phyloP scores from a whole-genome alignment of 1,139 yeast species.

The Candida gigantensis region DNA sequence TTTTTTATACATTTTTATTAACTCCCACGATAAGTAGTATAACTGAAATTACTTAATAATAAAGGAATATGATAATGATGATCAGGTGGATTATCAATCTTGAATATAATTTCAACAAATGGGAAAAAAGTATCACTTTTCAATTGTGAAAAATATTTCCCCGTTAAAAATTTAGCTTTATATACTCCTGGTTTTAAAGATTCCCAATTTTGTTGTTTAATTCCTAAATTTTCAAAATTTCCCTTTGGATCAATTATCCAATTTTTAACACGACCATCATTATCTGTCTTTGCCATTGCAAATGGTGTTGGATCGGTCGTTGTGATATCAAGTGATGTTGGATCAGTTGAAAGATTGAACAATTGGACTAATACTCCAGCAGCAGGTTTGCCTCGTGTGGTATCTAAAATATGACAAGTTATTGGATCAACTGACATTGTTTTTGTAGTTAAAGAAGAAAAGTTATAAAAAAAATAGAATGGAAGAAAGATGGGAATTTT shows the following conservation, averaged over 20 bases:
- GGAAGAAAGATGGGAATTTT: no score
- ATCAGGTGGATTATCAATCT: constrained; percentile 65
- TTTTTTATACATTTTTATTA: constrained; percentile 18
- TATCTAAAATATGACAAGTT: constrained; percentile 86
- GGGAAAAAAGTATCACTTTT: constrained; percentile 69
- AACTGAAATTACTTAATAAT: constrained; percentile 77
- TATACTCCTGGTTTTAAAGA: constrained; percentile 59
- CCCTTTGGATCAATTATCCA: constrained; percentile 59
- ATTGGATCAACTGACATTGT: constrained; percentile 51
- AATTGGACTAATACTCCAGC: constrained; percentile 61
- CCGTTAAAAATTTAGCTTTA: constrained; percentile 74
- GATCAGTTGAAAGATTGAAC: constrained; percentile 35
- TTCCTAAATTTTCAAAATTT: constrained; percentile 33
- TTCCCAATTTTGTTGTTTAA: constrained; percentile 35
- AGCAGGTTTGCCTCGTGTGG: constrained; percentile 84
- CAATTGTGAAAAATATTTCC: constrained; percentile 52
- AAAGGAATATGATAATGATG: constrained; percentile 86
- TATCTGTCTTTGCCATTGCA: constrained; percentile 68
- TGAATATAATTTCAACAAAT: constrained; percentile 74
- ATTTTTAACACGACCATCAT: constrained; percentile 71
- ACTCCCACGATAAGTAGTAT: constrained; percentile 87
- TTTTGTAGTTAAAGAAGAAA: no score
- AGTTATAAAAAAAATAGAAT: no score
- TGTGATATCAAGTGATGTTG: constrained; percentile 23
- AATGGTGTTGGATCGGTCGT: constrained; percentile 38